Percentiles rank a stretch among this genome's conserved stretches.
Evolutionary conservation across 2,329 filamentous ascomycete genomes (phyloP).

Genomic region (Emericellopsis cladophorae): DNA sequence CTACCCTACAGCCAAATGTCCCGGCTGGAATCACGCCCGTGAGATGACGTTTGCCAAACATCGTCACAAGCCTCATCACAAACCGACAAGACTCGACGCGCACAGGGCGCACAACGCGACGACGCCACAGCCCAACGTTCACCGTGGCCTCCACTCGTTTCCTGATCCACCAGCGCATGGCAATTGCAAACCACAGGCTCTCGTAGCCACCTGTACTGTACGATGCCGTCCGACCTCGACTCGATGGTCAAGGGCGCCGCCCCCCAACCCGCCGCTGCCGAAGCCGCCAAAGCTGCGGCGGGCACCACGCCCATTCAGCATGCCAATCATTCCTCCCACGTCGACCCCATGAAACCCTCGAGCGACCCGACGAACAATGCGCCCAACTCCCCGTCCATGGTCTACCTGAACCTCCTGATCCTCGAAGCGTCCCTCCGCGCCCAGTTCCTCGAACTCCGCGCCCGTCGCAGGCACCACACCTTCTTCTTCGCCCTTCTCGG

Average conservation of each 20-base stretch:
- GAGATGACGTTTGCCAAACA: too few relatives aligned
- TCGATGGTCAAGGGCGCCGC: slow-evolving; percentile 87
- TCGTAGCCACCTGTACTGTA: neutral
- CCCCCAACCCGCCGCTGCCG: slow-evolving; percentile 50
- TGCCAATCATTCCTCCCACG: slow-evolving; percentile 26
- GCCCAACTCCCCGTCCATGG: slow-evolving; percentile 86
- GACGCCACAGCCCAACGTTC: too few relatives aligned
- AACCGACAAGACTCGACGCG: too few relatives aligned
- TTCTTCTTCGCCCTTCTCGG: slow-evolving; percentile 77
- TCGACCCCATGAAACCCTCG: too few relatives aligned
- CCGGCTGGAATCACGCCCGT: too few relatives aligned
- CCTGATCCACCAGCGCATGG: too few relatives aligned
- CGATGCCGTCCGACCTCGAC: slow-evolving; percentile 47
- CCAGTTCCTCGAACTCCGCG: slow-evolving; percentile 83
- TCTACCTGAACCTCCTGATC: slow-evolving; percentile 95
- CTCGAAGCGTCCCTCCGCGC: slow-evolving; percentile 88
- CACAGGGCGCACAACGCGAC: too few relatives aligned
- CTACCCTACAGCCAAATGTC: too few relatives aligned
- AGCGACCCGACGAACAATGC: slow-evolving; percentile 66
- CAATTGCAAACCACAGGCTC: too few relatives aligned
- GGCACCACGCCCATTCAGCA: slow-evolving; percentile 26
- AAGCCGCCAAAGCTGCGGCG: slow-evolving; percentile 26
- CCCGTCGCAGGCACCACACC: slow-evolving; percentile 79
- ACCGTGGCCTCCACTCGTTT: too few relatives aligned
- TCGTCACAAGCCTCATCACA: too few relatives aligned